Evolutionary conservation across 176 grass and related monocot species (phyloP), one percentile per base, ranked within the genome.

Genomic region (Oryza glaberrima): DNA sequence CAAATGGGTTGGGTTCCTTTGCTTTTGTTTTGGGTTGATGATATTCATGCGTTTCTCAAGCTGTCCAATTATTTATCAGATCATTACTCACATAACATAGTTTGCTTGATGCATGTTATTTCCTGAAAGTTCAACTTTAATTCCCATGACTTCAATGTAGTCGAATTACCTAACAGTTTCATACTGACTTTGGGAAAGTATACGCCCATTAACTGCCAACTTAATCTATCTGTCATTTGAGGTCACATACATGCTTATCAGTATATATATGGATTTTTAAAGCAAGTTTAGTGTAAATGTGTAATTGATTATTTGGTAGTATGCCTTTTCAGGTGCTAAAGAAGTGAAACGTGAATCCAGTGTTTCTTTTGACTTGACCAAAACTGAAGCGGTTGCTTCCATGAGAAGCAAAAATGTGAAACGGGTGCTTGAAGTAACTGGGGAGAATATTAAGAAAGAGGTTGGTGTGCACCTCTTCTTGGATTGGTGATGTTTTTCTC

Each of bases 321-420:
- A 83, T 86, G 35, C 44, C 44, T 82, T 83, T 79, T 83, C 84
- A 90, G 84, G 64, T 79, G 68, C 60, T 38, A 67, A 26, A 67
- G 79, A 86, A 63, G 60, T 83, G 74, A 86, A 90, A 44, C 20
- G 7, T 32, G 87, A 67, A 73, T 69, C 82, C 54, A 78, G 48
- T 16, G 22, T 75, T 72, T 80, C 65, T 68, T 77, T 54, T 87
- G 75, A 71, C 36, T 17, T 40, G 36, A 56, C 70, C 46, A 77
- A 69, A 22, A 17, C 25, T 28, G 79, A 85, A 72, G 34, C 12
- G 5, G 45, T 46, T 70, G 60, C 47, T 70, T 81, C 79, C 9
- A 6, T 69, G 76, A 77, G 87, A 75, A 92, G 69, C 71, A 94
- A 86, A 89, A 86, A 83, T 70, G 41, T 86, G 46, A 85, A 90